Evolutionary conservation across 108 stramenopile species (phyloP).

Genomic region (Fragilariopsis cylindrus): DNA sequence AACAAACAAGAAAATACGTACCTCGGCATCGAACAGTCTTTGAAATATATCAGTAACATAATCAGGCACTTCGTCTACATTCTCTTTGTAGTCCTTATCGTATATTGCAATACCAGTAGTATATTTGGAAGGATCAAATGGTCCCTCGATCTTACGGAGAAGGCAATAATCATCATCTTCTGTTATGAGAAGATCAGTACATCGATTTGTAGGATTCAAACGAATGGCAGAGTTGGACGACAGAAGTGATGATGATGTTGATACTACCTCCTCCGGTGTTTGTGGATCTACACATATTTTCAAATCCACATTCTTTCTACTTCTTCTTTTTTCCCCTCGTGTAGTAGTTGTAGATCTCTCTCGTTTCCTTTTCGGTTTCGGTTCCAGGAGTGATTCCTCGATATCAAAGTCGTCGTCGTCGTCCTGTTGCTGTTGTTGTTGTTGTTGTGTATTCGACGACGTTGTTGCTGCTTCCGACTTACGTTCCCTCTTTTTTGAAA

Average conservation of each 20-base stretch:
- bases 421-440: background rate
- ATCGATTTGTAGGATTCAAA: background rate
- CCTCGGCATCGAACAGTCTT: conserved; percentile 70
- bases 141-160: conserved; percentile 9
- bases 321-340: background rate
- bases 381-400: conserved; percentile 8
- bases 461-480: background rate
- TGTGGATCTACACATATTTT: background rate
- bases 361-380: background rate
- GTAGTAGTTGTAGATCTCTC: background rate
- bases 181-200: conserved; percentile 12
- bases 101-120: conserved; percentile 33
- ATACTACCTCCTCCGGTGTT: background rate
- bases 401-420: background rate
- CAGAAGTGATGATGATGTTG: background rate
- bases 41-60: conserved; percentile 90
- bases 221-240: background rate
- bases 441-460: background rate
- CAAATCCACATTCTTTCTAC: background rate
- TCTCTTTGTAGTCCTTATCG: conserved; percentile 31
- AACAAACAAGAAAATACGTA: conserved; percentile 31
- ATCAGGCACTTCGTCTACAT: conserved; percentile 40
- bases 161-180: conserved; percentile 12
- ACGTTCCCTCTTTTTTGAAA: background rate
- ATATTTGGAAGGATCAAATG: conserved; percentile 40